A percentile compares a stretch with the other conserved stretches of the same genome.
Conservation (phyloP, 306 rosid species). For the Hippophae gyantsensis region DNA sequence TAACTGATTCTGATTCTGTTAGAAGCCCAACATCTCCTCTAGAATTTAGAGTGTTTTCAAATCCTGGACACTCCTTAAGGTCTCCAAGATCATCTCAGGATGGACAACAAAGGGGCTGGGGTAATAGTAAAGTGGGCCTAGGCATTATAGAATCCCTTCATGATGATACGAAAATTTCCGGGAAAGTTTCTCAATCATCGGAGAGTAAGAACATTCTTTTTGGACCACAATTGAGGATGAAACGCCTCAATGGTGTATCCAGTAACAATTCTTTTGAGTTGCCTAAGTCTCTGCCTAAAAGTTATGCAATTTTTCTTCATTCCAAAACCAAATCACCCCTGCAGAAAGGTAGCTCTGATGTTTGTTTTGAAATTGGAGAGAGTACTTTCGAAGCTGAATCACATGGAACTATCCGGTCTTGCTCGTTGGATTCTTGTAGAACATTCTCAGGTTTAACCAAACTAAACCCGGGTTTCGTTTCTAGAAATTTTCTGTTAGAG, state of each 20-base stretch:
- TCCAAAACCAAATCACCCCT: slow-evolving; percentile 24
- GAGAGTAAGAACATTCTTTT: slow-evolving; percentile 52
- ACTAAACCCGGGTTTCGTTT: slow-evolving; percentile 14
- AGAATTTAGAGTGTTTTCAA: slow-evolving; percentile 55
- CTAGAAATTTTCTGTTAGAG: slow-evolving; percentile 29
- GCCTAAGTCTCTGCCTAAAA: slow-evolving; percentile 61
- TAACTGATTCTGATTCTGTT: slow-evolving; percentile 66
- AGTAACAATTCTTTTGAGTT: slow-evolving; percentile 29
- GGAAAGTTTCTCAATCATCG: slow-evolving; percentile 42
- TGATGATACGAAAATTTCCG: slow-evolving; percentile 42
- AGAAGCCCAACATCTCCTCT: slow-evolving; percentile 89
- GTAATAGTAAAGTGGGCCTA: slow-evolving; percentile 65
- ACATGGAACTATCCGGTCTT: slow-evolving; percentile 41
- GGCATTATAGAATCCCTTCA: slow-evolving; percentile 66
- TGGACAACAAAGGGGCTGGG: slow-evolving; percentile 61
- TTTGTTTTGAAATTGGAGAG: slow-evolving; percentile 79
- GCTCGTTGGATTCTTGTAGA: slow-evolving; percentile 54
- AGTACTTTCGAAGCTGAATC: slow-evolving; percentile 28
- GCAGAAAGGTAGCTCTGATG: slow-evolving; percentile 40
- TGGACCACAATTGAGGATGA: slow-evolving; percentile 51
- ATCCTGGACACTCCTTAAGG: slow-evolving; percentile 39
- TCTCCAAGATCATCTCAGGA: slow-evolving; percentile 36
- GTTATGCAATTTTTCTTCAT: slow-evolving; percentile 35
- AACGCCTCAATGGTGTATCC: slow-evolving; percentile 30
- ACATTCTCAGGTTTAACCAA: slow-evolving; percentile 29